Evolutionary conservation across 495 filamentous ascomycete species (phyloP), one percentile per base, ranked within the genome.

Genomic region (Penicillium egyptiacum): DNA sequence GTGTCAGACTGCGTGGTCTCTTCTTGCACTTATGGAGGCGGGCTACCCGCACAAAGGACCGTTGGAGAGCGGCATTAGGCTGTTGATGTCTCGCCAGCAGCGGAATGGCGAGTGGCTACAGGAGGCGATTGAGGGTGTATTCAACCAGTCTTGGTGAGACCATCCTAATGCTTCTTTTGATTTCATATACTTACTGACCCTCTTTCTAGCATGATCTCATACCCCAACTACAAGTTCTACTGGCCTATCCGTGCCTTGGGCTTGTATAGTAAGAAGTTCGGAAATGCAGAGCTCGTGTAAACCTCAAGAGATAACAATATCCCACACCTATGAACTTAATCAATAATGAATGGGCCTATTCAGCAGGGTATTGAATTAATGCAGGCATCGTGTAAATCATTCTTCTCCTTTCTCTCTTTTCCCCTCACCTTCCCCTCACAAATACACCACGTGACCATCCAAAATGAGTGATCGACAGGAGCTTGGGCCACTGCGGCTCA

Each of bases 221-320:
- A 98, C 67, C 94, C 94, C 55, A 98, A 98, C 75, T 98, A 98
- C 79, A 98, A 98, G 78, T 92, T 96, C 72, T 89, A 87, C 51
- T 98, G 97, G 72, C 86, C 94, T 7, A 91, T 97, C 63, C 95
- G 93, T 64, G 94, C 94, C 5, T 69, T 98, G 28, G 94, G 94
- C 9, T 85, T 96, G 82, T 98, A 87, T 76, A 87, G 89, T 16
- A 82, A 74, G 65, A 82, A 78, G 57, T 96, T 88, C 60, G 90
- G 89, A 3, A 80, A 92, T 58, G 79, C 83, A 55, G 81, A 73
- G 50, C 57, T 85, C 22, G 14, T 31, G n/a, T 56, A 48, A 61
- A 56, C 14, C 10, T 35, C 16, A 42, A 48, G 17, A 16, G 6
- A 50, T 17, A 20, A 12, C 23, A 19, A 30, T 25, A 31, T 5